These are phyloP conservation scores for Eutrema yunnanense DNA, from an alignment of 345 rosid species.

Conservation along the genomic window DNA sequence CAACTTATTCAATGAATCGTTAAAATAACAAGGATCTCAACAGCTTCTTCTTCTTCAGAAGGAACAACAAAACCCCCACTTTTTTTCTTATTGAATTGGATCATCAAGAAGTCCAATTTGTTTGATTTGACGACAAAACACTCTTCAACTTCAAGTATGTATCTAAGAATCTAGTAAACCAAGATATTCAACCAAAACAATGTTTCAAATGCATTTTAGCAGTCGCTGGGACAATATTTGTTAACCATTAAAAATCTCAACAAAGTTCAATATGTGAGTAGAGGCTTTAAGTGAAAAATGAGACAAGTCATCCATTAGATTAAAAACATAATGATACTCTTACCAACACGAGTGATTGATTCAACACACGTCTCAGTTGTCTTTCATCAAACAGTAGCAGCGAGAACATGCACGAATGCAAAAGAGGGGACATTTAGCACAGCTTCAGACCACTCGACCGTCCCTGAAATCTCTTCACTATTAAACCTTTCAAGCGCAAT, in stretches of 20 bases:
- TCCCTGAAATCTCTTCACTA: not conserved
- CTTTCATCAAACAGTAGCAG: not conserved
- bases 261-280: not conserved
- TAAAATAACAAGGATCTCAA: too few species aligned
- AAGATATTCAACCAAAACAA: not conserved
- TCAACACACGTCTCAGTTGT: not conserved
- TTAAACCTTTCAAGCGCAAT: not conserved
- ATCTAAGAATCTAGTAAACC: not conserved
- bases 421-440: not conserved
- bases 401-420: not conserved
- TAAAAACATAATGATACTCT: not conserved
- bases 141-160: too few species aligned
- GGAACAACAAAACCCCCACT: too few species aligned
- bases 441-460: not conserved
- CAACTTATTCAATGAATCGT: too few species aligned
- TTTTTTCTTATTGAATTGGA: too few species aligned
- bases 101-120: too few species aligned
- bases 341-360: not conserved
- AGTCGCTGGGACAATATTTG: not conserved
- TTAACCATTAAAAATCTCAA: not conserved
- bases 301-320: not conserved
- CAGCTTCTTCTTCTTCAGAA: too few species aligned
- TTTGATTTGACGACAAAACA: too few species aligned
- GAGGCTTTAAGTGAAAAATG: not conserved
- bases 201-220: not conserved